Evolutionary conservation across 2,329 filamentous ascomycete species (phyloP).

Genomic region (Fusarium sambucinum): DNA sequence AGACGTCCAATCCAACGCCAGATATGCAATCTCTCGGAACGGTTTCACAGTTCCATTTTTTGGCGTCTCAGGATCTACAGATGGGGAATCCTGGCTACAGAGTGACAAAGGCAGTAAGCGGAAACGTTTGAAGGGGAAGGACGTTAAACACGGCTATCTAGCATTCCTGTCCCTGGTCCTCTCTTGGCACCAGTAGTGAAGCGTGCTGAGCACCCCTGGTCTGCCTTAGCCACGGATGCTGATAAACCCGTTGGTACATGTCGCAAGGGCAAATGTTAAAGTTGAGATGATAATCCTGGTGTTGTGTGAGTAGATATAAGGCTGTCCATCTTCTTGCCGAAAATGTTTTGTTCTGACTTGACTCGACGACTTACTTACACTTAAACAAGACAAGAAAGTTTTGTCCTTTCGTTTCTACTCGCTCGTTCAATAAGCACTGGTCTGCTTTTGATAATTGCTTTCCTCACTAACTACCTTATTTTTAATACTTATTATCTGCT

Average conservation of each 20-base stretch:
- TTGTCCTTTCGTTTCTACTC: conserved; percentile 37
- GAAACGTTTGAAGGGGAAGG: conserved; percentile 28
- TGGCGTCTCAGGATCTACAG: conserved; percentile 26
- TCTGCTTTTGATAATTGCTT: conserved; percentile 38
- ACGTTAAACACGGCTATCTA: conserved; percentile 32
- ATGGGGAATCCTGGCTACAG: conserved; percentile 16
- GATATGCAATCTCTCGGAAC: conserved; percentile 14
- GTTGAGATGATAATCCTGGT: conserved; percentile 16
- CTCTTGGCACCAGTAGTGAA: conserved; percentile 35
- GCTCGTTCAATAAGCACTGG: conserved; percentile 41
- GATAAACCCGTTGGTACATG: conserved; percentile 18
- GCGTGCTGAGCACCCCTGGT: conserved; percentile 26
- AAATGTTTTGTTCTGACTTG: conserved; percentile 23
- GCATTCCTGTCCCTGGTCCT: conserved; percentile 27
- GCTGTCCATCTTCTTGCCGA: neutral
- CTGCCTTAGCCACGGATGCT: conserved; percentile 28
- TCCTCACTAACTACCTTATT: conserved; percentile 12
- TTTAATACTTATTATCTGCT: conserved; percentile 34
- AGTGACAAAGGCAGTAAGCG: conserved; percentile 2
- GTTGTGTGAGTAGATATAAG: conserved; percentile 23
- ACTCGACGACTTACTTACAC: conserved; percentile 18
- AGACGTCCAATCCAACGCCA: conserved; percentile 1
- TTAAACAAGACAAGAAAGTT: conserved; percentile 22
- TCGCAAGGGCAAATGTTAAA: conserved; percentile 12
- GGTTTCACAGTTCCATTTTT: conserved; percentile 30